Percentiles rank a stretch among this genome's conserved stretches.
These are phyloP conservation scores for Didymella keratinophila DNA, from an alignment of 2,329 filamentous ascomycete species.

Conservation along the genomic window DNA sequence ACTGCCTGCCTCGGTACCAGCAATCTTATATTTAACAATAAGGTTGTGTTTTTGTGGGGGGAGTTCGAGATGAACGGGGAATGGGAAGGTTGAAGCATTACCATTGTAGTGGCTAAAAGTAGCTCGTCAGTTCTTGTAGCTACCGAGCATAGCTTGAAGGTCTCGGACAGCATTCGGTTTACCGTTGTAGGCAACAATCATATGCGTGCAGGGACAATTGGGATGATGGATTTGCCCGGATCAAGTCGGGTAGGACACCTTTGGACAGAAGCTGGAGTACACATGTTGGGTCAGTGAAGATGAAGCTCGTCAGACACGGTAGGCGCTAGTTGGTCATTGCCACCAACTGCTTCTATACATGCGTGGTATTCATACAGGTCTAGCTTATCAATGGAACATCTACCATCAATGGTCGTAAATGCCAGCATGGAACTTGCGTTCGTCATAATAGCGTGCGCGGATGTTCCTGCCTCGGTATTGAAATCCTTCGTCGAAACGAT, in stretches of 20 bases:
- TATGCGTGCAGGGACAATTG: background rate
- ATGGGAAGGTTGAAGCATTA: too few relatives aligned
- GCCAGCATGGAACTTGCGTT: slow-evolving; percentile 76
- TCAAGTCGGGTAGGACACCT: background rate
- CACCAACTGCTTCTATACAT: background rate
- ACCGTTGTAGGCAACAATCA: background rate
- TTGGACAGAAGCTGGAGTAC: background rate
- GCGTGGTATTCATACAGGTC: background rate
- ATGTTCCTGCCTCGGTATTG: slow-evolving; percentile 92
- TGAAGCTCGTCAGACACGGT: background rate
- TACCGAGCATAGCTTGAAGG: background rate
- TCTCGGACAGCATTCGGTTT: background rate
- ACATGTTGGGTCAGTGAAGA: background rate
- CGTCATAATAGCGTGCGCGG: slow-evolving; percentile 80
- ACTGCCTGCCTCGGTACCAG: too few relatives aligned
- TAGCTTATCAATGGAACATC: background rate
- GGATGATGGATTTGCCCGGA: background rate
- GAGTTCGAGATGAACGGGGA: too few relatives aligned
- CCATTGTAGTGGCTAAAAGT: too few relatives aligned
- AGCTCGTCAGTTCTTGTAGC: too few relatives aligned
- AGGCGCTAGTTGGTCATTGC: background rate
- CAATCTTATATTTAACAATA: too few relatives aligned
- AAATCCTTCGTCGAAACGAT: slow-evolving; percentile 87
- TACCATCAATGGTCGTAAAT: slow-evolving; percentile 37
- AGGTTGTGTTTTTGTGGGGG: too few relatives aligned